Conservation (phyloP, 345 rosid species). For the Populus nigra region DNA sequence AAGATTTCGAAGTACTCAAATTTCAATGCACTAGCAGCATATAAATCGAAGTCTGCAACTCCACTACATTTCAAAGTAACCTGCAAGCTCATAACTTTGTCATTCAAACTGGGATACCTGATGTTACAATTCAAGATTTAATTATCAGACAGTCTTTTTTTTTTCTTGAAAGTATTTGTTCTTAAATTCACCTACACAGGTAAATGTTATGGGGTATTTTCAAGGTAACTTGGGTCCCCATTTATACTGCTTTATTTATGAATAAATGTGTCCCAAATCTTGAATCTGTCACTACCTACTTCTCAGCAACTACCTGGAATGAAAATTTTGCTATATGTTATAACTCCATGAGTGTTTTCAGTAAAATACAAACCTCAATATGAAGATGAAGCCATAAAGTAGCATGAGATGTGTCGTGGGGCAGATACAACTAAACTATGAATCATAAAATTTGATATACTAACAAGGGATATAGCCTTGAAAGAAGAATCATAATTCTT, state of each 20-base stretch:
- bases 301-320: neutral
- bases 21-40: neutral
- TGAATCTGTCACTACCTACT: neutral
- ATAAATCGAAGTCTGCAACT: neutral
- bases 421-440: conserved; percentile 8
- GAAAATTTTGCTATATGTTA: neutral
- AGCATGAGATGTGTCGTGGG: conserved; percentile 11
- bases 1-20: neutral
- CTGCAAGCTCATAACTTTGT: neutral
- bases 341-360: conserved; percentile 1
- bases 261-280: neutral
- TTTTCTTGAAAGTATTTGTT: neutral
- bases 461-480: conserved; percentile 9
- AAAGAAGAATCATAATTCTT: conserved; percentile 26
- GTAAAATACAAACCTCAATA: conserved; percentile 11
- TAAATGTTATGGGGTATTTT: neutral
- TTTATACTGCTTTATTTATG: neutral
- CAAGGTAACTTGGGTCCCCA: neutral
- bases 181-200: neutral
- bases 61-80: conserved; percentile 10
- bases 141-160: neutral
- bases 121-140: neutral
- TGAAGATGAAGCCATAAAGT: conserved; percentile 14
- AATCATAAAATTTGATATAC: conserved; percentile 19
- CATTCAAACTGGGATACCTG: neutral